phyloP scores from a whole-genome alignment of 805 yeast genomes.

The Cyberlindnera maclurae region DNA sequence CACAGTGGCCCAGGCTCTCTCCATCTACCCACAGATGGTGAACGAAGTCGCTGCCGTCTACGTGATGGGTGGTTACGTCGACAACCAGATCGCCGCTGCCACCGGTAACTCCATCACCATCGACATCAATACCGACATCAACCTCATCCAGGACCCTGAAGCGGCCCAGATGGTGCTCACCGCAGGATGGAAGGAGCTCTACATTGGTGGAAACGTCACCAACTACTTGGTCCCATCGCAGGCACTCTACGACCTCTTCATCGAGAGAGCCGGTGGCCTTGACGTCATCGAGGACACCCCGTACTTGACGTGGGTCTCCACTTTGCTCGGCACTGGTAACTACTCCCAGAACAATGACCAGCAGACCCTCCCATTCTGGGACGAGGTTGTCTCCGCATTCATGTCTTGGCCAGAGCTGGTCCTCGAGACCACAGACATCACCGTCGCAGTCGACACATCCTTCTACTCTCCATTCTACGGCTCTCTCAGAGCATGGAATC shows the following conservation, averaged over 20 bases:
- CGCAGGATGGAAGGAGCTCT: slow-evolving; percentile 32
- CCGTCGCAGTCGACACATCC: slow-evolving; percentile 32
- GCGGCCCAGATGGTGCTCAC: slow-evolving; percentile 38
- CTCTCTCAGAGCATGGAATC: slow-evolving; percentile 31
- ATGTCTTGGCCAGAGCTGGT: slow-evolving; percentile 32
- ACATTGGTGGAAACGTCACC: slow-evolving; percentile 37
- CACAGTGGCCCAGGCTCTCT: slow-evolving; percentile 38
- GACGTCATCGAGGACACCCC: slow-evolving; percentile 24
- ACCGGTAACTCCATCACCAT: slow-evolving; percentile 25
- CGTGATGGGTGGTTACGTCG: slow-evolving; percentile 40
- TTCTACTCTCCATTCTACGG: slow-evolving; percentile 38
- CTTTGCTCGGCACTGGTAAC: slow-evolving; percentile 31
- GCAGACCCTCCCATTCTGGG: slow-evolving; percentile 37
- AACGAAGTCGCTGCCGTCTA: slow-evolving; percentile 33
- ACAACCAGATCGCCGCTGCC: slow-evolving; percentile 32
- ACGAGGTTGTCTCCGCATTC: slow-evolving; percentile 33
- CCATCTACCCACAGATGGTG: slow-evolving; percentile 32
- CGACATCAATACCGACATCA: slow-evolving; percentile 37
- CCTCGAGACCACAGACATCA: slow-evolving; percentile 24
- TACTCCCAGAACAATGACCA: slow-evolving; percentile 26
- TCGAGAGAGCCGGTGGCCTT: slow-evolving; percentile 30
- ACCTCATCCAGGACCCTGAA: slow-evolving; percentile 38
- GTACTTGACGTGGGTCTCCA: slow-evolving; percentile 25
- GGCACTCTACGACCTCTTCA: slow-evolving; percentile 28
- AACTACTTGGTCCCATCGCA: slow-evolving; percentile 35